Percentiles rank a stretch among this genome's conserved stretches.
phyloP scores from a whole-genome alignment of 495 filamentous ascomycete genomes.

The Hypoxylon cercidicola region DNA sequence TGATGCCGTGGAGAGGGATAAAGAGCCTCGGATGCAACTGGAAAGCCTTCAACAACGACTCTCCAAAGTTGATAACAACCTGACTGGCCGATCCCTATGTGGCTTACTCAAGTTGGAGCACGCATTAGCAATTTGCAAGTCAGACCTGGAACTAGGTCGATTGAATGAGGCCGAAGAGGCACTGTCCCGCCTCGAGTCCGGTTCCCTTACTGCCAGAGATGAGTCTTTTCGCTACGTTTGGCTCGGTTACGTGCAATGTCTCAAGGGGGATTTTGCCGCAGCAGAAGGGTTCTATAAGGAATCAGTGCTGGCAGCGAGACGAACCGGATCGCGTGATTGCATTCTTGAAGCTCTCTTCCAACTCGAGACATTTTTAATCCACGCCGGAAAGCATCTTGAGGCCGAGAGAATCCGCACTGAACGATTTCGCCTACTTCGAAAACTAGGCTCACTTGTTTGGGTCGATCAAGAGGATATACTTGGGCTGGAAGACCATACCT shows the following conservation, averaged over 20 bases:
- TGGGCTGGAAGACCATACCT: background rate
- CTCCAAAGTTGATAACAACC: slow-evolving; percentile 22
- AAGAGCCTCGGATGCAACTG: slow-evolving; percentile 36
- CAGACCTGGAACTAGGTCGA: slow-evolving; percentile 31
- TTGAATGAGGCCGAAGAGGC: slow-evolving; percentile 41
- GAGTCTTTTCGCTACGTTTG: slow-evolving; percentile 45
- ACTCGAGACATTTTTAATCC: slow-evolving; percentile 46
- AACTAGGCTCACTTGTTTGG: slow-evolving; percentile 40
- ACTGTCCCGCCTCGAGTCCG: slow-evolving; percentile 31
- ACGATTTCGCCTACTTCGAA: slow-evolving; percentile 37
- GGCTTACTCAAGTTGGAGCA: slow-evolving; percentile 44
- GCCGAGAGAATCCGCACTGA: slow-evolving; percentile 42
- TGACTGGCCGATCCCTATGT: slow-evolving; percentile 25
- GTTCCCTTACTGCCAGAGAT: slow-evolving; percentile 37
- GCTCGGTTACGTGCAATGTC: slow-evolving; percentile 46
- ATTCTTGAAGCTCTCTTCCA: slow-evolving; percentile 46
- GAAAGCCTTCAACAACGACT: slow-evolving; percentile 32
- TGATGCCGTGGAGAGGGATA: slow-evolving; percentile 42
- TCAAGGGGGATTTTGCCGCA: slow-evolving; percentile 27
- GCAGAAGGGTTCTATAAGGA: slow-evolving; percentile 41
- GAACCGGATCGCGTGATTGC: slow-evolving; percentile 45
- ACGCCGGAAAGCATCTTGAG: slow-evolving; percentile 32
- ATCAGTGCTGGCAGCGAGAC: slow-evolving; percentile 41
- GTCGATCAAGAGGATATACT: slow-evolving; percentile 29
- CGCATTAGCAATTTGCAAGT: slow-evolving; percentile 45